Base-by-base conservation (phyloP, 2,329 filamentous ascomycete species). In the Lecanosticta acicola region DNA sequence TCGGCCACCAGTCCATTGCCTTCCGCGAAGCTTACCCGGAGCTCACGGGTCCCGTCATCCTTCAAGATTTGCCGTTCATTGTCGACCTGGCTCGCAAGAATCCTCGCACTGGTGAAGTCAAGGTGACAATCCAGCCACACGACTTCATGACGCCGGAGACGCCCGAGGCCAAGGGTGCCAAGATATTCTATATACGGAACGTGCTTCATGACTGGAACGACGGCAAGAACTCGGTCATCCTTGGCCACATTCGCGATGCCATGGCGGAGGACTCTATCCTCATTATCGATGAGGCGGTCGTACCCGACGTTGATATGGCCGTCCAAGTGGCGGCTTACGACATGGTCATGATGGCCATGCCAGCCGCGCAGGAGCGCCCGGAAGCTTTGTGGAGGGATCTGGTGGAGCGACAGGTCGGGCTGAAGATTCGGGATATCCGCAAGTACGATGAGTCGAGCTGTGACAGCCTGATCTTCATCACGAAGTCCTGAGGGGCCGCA, bases 171-270 rank as follows among this genome's bases (percentile, higher is more conserved):
- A 32, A 20, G 14, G 32, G 32, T 7, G 40, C 40, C 17, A 35
- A 37, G 18, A 14, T 43, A 4, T 43, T 21, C 41, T 43, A 43
- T 21, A 34, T 43, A 4, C 29, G 41, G 8, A 41, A 32, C 39
- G 41, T 43, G 14, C 32, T 43, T 7, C 41, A 43, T 14, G 19
- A 43, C 18, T 43, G 41, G 41, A 34, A 41, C 17, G 32, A 43
- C 41, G 41, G 29, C 4, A 16, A 10, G 13, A 24, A 21, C 18
- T 8, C 17, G 13, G 7, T 26, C 32, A 37, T 43, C 16, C 33
- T 43, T 3, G 29, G 13, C 13, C 10, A 43, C 18, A 37, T 38
- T 4, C 33, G 33, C 32, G 33, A 36, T 19, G 41, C 41, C 13
- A 37, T 43, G 41, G 41, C 18, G 2, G 32, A n/a, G 4, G 41